Evolutionary conservation across 2,329 filamentous ascomycete genomes (phyloP).

Genomic region (Fusarium concolor): DNA sequence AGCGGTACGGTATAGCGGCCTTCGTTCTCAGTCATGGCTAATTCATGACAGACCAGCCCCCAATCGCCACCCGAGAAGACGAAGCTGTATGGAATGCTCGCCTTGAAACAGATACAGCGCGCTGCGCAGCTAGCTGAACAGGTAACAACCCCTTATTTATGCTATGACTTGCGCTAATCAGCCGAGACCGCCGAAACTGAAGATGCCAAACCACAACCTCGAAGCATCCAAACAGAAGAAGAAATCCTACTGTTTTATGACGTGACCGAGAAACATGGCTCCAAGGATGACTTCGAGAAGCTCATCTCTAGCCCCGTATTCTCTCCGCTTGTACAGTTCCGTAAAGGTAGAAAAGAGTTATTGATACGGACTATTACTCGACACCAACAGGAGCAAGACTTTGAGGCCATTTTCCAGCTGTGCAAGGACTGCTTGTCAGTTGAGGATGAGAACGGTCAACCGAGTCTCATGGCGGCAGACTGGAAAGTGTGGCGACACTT

Average conservation of each 20-base stretch:
- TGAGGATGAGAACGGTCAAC: constrained; percentile 52
- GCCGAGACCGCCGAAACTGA: constrained; percentile 36
- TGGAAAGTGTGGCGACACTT: constrained; percentile 56
- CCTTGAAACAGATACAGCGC: constrained; percentile 63
- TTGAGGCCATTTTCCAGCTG: constrained; percentile 57
- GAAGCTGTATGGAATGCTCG: constrained; percentile 63
- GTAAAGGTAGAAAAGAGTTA: constrained; percentile 60
- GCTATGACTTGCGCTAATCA: neutral
- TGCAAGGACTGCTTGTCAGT: constrained; percentile 58
- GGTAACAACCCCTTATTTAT: constrained; percentile 48
- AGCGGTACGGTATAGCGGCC: constrained; percentile 57
- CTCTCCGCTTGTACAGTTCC: constrained; percentile 58
- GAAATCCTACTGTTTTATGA: constrained; percentile 64
- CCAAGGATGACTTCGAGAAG: constrained; percentile 55
- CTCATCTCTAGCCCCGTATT: constrained; percentile 55
- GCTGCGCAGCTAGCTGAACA: constrained; percentile 60
- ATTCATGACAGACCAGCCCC: constrained; percentile 54
- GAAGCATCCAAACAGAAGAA: constrained; percentile 59
- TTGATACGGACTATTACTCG: constrained; percentile 56
- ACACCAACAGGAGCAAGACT: constrained; percentile 55
- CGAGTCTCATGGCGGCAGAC: constrained; percentile 60
- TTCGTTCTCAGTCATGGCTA: neutral
- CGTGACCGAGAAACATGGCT: constrained; percentile 58
- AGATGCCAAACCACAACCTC: constrained; percentile 39
- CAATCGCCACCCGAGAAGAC: constrained; percentile 62